A percentile compares a stretch with the other conserved stretches of the same genome.
These are phyloP conservation scores for Phytopythium boreale DNA, from an alignment of 352 stramenopile genomes.

Conservation along the genomic window DNA sequence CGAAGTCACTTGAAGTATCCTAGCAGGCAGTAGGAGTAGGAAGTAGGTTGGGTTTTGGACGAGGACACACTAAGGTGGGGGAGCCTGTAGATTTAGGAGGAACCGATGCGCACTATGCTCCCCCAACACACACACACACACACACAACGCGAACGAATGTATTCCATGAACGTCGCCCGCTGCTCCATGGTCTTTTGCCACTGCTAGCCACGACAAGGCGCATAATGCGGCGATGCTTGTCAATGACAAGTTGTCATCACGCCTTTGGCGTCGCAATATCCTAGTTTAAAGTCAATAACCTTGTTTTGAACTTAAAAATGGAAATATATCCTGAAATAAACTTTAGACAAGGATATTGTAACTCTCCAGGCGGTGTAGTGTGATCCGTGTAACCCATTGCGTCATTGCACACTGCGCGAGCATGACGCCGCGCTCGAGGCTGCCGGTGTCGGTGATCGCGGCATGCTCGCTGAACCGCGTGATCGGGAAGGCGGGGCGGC, in stretches of 20 bases:
- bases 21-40: background rate
- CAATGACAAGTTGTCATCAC: no score
- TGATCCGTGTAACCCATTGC: no score
- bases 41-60: background rate
- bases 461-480: slow-evolving; percentile 68
- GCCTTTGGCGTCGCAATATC: background rate
- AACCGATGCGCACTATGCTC: no score
- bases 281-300: background rate
- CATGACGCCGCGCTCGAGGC: slow-evolving; percentile 2
- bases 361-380: background rate
- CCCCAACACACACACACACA: no score
- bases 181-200: no score
- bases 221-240: no score
- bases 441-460: slow-evolving; percentile 61
- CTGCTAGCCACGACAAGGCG: no score
- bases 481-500: slow-evolving; percentile 45
- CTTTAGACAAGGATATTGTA: background rate
- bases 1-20: background rate
- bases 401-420: background rate
- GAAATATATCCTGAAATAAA: no score
- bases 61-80: background rate
- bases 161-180: background rate
- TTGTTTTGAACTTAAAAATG: no score
- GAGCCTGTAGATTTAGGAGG: slow-evolving; percentile 5
- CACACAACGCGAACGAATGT: no score